Conservation (phyloP, 2,329 filamentous ascomycete species). For the Ceratocystis albifundus region DNA sequence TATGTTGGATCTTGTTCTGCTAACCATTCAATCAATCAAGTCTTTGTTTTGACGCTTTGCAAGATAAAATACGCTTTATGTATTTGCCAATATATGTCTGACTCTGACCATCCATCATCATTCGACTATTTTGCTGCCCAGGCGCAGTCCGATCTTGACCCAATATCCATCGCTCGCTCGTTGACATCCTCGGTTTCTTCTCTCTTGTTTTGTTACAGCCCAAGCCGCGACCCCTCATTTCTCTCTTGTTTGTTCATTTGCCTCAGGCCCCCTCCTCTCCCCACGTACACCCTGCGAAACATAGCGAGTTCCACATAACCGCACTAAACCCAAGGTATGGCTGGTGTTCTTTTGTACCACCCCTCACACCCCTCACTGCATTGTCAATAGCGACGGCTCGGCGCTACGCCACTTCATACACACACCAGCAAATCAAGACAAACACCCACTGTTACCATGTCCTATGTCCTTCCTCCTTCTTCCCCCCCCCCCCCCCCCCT, state of each 20-base stretch:
- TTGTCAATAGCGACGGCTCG: background rate
- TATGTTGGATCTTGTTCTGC: background rate
- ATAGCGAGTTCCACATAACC: conserved; percentile 19
- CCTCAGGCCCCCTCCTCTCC: conserved; percentile 17
- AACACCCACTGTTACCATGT: background rate
- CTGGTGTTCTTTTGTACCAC: background rate
- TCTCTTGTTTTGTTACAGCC: background rate
- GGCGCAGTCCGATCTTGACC: background rate
- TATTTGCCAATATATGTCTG: background rate
- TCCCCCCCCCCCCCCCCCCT: background rate
- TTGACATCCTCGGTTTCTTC: background rate
- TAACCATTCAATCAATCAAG: background rate
- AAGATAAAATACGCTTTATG: background rate
- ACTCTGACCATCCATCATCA: no score
- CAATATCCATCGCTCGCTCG: background rate
- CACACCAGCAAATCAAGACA: background rate
- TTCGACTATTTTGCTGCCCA: background rate
- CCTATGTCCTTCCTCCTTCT: background rate
- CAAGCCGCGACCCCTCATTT: conserved; percentile 23
- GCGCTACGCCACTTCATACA: conserved; percentile 1
- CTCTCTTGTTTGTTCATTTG: conserved; percentile 23
- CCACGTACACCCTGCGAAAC: conserved; percentile 21
- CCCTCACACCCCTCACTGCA: no score
- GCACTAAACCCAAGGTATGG: background rate
- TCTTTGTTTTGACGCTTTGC: background rate